phyloP scores from a whole-genome alignment of 2,329 filamentous ascomycete genomes.

The Colletotrichum truncatum region DNA sequence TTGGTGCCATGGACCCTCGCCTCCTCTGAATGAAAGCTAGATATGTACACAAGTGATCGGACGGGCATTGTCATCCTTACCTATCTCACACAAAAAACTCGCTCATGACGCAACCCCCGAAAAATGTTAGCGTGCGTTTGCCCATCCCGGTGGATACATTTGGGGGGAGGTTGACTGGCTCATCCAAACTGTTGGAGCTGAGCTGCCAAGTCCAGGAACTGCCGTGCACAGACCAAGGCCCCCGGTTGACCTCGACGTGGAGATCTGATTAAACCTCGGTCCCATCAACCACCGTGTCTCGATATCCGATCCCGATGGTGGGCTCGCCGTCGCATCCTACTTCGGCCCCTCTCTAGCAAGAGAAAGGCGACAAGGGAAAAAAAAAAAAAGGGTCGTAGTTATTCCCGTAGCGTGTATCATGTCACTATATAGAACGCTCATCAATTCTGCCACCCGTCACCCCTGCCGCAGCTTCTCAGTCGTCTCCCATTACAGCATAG shows the following conservation, averaged over 20 bases:
- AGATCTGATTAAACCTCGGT: background rate
- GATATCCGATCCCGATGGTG: background rate
- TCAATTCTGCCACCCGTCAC: background rate
- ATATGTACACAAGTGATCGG: no score
- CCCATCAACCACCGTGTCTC: background rate
- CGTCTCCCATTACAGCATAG: background rate
- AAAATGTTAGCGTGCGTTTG: background rate
- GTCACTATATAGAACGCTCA: background rate
- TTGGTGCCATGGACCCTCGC: no score
- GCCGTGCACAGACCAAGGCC: background rate
- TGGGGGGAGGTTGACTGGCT: background rate
- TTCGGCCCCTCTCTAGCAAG: no score
- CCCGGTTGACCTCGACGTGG: background rate
- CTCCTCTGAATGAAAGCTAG: no score
- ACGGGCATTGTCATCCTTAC: no score
- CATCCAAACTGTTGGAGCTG: background rate
- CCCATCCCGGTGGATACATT: no score
- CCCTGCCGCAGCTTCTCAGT: background rate
- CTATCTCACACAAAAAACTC: no score
- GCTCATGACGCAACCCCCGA: background rate
- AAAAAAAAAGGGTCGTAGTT: background rate
- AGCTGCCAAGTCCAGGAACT: background rate
- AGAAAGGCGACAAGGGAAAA: no score
- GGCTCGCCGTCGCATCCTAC: background rate
- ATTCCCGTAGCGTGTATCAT: background rate